phyloP scores from a whole-genome alignment of 106 monocot genomes.

The Gastrodia elata region DNA sequence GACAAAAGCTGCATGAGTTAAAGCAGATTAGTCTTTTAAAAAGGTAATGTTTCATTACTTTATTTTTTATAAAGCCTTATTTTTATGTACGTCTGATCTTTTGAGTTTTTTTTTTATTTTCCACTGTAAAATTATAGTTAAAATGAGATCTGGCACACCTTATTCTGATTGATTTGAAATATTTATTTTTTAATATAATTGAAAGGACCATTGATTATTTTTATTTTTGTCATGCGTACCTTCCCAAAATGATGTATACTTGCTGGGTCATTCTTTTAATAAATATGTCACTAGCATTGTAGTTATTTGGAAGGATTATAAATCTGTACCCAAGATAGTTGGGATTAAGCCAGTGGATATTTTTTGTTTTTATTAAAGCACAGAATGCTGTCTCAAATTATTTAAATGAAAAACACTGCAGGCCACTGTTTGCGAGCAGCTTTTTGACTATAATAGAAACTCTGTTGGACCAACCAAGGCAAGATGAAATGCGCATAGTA shows the following conservation, averaged over 20 bases:
- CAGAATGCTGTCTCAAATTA: neutral
- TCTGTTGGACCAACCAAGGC: constrained; percentile 78
- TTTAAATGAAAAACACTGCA: constrained; percentile 21
- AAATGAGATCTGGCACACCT: neutral
- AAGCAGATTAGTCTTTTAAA: neutral
- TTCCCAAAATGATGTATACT: constrained; percentile 2
- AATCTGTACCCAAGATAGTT: neutral
- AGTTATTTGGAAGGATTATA: neutral
- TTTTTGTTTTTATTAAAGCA: neutral
- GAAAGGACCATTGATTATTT: neutral
- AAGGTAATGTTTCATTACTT: neutral
- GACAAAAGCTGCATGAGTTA: neutral
- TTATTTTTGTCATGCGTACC: neutral
- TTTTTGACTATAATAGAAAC: constrained; percentile 61
- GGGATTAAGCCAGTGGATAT: neutral
- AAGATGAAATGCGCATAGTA: constrained; percentile 67
- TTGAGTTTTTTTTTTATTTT: neutral
- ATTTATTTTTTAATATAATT: neutral
- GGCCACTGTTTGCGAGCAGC: constrained; percentile 89
- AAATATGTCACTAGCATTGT: neutral
- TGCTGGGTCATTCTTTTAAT: neutral
- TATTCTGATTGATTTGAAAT: neutral
- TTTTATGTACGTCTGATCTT: neutral
- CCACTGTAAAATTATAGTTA: neutral
- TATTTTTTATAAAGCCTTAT: neutral